Base-by-base conservation (phyloP, 371 early-diverging fungal species). In the Syncephalastrum racemosum region DNA sequence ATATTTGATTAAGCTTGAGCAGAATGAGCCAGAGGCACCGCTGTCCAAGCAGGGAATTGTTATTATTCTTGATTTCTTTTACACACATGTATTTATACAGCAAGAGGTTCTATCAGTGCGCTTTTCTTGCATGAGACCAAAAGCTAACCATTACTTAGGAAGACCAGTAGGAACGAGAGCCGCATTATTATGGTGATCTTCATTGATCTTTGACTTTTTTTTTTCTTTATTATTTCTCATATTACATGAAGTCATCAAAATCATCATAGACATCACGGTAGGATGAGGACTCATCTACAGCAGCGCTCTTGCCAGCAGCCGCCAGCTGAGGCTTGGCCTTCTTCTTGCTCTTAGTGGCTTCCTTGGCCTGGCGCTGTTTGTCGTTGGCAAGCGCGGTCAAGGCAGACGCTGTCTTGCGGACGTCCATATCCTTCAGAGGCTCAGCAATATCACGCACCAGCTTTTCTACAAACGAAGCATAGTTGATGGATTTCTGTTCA, bases 301-400 rank as follows among this genome's bases (percentile, higher is more conserved):
- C 77, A 67, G 63, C 77, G 69, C 64, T 75, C 46, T 73, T 71
- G 58, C 74, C 71, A 42, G 67, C 81, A 39, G 80, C 75, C 20
- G 68, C 70, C 51, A 86, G 71, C 62, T 83, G 80, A 52, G 83
- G 81, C 61, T 73, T 85, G 54, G 79, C 83, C 70, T 88, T 89
- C 73, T 85, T 85, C 71, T 85, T 86, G 59, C 73, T 58, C 73
- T 89, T 91, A 39, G 63, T 53, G 4, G 84, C 83, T 13, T 90
- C 92, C 70, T 82, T 83, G 18, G 83, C 83, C 15, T 85, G 83
- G 50, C 82, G 85, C 76, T 93, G 92, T 78, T 96, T 95, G 68
- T 95, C 97, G 67, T 92, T 94, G 50, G 92, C 92, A 59, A 95
- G 71, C 4, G 88, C 83, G 4, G 89, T 88, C 61, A 95, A 64